Evolutionary conservation across 129 eudicot genomes (phyloP), one percentile per base, ranked within the genome.

Genomic region (Escallonia herrerae): DNA sequence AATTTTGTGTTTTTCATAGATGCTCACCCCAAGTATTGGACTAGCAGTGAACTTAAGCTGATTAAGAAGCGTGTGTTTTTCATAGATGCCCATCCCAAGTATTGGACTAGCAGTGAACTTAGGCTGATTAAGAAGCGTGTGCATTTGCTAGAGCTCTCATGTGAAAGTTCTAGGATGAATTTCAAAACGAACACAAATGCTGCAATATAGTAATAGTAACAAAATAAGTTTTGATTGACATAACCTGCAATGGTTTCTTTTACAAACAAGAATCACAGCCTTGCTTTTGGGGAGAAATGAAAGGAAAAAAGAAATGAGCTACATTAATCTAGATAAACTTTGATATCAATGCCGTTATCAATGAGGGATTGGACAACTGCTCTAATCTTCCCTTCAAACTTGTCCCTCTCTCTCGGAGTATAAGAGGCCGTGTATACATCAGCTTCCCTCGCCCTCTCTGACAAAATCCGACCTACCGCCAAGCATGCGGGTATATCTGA

Each of bases 281-380:
- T 58, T 22, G 13, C 42, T 22, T 37, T 5, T 13, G 5, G 38
- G 38, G 44, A 56, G 38, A 52, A 5, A 52, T 0, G 14, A 39
- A 8, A 13, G 13, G 37, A 22, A 8, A 60, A 8, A 2, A 47
- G 37, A 3, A 58, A 39, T n/a, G 12, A 15, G 11, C 63, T 45
- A 67, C 10, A 8, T 79, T 65, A 86, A 66, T 82, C 93, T 51
- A 86, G 87, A 67, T 79, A 82, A 66, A 86, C 69, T 65, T 86
- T 86, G 40, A 82, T 60, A 62, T 86, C 93, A 22, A 82, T 86
- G 40, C 93, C 93, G 62, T 64, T 86, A 66, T 86, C 93, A 40
- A 82, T 82, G 55, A 86, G 83, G 13, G 88, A 86, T 74, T 86
- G 93, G 58, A 86, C 93, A 40, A 86, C 93, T 1, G 93, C 93